phyloP scores from a whole-genome alignment of 2,329 filamentous ascomycete species.

The Waltergamsia citrina region DNA sequence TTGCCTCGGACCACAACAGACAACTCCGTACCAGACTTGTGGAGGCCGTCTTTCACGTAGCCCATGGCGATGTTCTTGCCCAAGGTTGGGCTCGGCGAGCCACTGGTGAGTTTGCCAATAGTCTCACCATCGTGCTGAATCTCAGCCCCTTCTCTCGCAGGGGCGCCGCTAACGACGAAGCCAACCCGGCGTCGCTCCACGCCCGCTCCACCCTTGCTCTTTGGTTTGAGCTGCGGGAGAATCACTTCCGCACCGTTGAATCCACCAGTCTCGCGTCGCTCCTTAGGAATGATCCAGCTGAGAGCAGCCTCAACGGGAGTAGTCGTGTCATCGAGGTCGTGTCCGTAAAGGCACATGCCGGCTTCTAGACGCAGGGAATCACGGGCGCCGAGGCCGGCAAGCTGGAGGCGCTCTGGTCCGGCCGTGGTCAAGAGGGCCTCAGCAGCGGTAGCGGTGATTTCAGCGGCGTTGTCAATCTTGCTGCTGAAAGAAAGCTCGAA shows the following conservation, averaged over 20 bases:
- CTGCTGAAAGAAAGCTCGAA: slow-evolving; percentile 81
- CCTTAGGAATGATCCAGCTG: slow-evolving; percentile 76
- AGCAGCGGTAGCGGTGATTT: slow-evolving; percentile 44
- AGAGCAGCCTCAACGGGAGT: slow-evolving; percentile 49
- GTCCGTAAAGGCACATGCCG: slow-evolving; percentile 99
- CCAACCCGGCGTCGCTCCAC: slow-evolving; percentile 70
- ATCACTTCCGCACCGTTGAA: slow-evolving; percentile 82
- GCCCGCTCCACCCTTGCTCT: slow-evolving; percentile 61
- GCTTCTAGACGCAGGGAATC: slow-evolving; percentile 92
- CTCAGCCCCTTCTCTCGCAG: slow-evolving; percentile 80
- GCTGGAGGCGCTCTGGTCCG: slow-evolving; percentile 52
- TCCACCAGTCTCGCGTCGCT: slow-evolving; percentile 55
- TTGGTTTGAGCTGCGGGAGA: slow-evolving; percentile 63
- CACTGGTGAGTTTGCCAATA: slow-evolving; percentile 78
- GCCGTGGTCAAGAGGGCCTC: slow-evolving; percentile 59
- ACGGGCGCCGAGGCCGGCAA: slow-evolving; percentile 82
- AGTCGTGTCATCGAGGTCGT: slow-evolving; percentile 78
- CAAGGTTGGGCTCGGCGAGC: slow-evolving; percentile 78
- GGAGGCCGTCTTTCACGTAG: slow-evolving; percentile 71
- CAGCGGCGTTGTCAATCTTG: slow-evolving; percentile 26
- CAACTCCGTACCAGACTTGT: slow-evolving; percentile 78
- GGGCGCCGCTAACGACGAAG: slow-evolving; percentile 73
- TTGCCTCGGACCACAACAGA: slow-evolving; percentile 70
- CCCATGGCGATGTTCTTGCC: slow-evolving; percentile 95
- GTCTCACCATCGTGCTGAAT: slow-evolving; percentile 59